phyloP scores from a whole-genome alignment of 768 basidiomycete genomes.

The Pleurotus cornucopiae region DNA sequence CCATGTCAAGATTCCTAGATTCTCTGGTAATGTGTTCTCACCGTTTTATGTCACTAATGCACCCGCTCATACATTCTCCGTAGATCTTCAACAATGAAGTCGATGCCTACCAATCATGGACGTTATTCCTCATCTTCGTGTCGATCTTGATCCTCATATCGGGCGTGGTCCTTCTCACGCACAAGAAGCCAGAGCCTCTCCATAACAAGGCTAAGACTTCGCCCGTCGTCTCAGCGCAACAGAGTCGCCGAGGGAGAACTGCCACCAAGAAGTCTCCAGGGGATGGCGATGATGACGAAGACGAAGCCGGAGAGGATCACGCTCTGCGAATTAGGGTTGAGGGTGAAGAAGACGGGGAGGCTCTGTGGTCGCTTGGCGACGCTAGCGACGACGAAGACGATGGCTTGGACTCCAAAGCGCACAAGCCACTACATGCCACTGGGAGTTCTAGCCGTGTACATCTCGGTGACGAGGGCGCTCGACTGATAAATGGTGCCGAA shows the following conservation, averaged over 20 bases:
- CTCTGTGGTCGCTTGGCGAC: constrained; percentile 71
- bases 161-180: constrained; percentile 90
- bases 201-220: constrained; percentile 25
- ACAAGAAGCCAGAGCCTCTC: constrained; percentile 78
- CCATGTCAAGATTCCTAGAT: constrained; percentile 47
- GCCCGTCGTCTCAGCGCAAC: constrained; percentile 25
- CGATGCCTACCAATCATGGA: constrained; percentile 84
- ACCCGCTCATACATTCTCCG: background rate
- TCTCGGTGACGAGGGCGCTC: constrained; percentile 37
- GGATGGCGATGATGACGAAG: constrained; percentile 16
- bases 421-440: constrained; percentile 20
- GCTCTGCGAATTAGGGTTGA: constrained; percentile 35
- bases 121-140: constrained; percentile 80
- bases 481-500: constrained; percentile 34
- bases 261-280: constrained; percentile 9
- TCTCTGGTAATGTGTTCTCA: constrained; percentile 33
- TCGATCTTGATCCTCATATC: constrained; percentile 85
- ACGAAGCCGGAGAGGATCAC: constrained; percentile 24
- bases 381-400: constrained; percentile 65
- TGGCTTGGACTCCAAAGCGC: constrained; percentile 38
- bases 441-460: constrained; percentile 11
- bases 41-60: constrained; percentile 1
- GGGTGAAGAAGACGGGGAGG: constrained; percentile 31
- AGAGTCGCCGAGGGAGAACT: constrained; percentile 11
- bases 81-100: constrained; percentile 82